phyloP scores from a whole-genome alignment of 805 yeast genomes.

The Jamesozyma gamospora region DNA sequence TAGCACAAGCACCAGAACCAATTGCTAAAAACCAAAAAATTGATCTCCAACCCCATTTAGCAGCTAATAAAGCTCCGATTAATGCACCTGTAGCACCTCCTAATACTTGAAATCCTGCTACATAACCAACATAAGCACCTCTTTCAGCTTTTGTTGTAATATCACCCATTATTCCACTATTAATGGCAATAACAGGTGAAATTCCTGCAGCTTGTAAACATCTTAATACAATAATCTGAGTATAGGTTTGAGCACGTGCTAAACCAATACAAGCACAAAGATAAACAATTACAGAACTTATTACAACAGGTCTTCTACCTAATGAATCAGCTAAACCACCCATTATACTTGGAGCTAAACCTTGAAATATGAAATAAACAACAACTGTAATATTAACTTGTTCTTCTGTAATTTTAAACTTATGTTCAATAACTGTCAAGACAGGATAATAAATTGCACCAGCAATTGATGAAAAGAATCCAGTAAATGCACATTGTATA shows the following conservation, averaged over 20 bases:
- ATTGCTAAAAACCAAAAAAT: constrained; percentile 70
- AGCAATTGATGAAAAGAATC: constrained; percentile 61
- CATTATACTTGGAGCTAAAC: constrained; percentile 59
- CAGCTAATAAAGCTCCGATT: constrained; percentile 39
- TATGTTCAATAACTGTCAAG: constrained; percentile 42
- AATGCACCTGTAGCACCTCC: constrained; percentile 78
- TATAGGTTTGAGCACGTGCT: constrained; percentile 47
- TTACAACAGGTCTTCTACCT: constrained; percentile 64
- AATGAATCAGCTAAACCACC: constrained; percentile 57
- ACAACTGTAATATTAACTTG: constrained; percentile 63
- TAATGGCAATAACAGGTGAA: constrained; percentile 64
- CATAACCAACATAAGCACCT: constrained; percentile 61
- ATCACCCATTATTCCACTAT: constrained; percentile 67
- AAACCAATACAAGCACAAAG: constrained; percentile 56
- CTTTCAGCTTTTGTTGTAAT: constrained; percentile 53
- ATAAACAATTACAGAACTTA: constrained; percentile 46
- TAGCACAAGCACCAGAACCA: constrained; percentile 41
- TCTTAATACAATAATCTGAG: constrained; percentile 55
- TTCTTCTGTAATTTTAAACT: constrained; percentile 48
- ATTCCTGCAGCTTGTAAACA: constrained; percentile 72
- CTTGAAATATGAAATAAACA: constrained; percentile 67
- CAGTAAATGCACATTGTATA: constrained; percentile 35
- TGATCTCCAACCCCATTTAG: constrained; percentile 58
- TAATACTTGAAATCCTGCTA: constrained; percentile 51
- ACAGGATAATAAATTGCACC: constrained; percentile 79